Evolutionary conservation across 208 protist genomes (phyloP), one percentile per base, ranked within the genome.

Genomic region (Leishmania braziliensis): DNA sequence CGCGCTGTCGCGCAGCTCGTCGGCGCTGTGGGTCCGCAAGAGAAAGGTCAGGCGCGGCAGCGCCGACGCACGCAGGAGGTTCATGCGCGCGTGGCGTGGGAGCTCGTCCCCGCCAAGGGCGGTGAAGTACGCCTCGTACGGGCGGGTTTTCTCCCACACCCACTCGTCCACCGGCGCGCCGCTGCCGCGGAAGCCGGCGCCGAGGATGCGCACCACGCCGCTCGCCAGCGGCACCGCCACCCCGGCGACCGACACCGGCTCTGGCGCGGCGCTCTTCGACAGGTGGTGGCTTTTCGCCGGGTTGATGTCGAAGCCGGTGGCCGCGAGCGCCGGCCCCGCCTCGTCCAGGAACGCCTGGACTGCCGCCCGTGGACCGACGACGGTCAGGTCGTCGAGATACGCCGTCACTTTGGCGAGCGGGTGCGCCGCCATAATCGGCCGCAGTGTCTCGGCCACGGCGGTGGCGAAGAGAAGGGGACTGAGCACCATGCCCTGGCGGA

Each of bases 401-500:
- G 86, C 86, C 14, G 81, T 65, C 56, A 82, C 54, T 36, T 12
- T 86, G 3, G 71, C 79, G 4, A 53, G 12, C 60, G 56, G 72
- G 60, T 82, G 81, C n/a, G 4, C 20, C 36, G 29, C 68, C 36
- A 77, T 51, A 0, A 83, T 33, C n/a, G 71, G 77, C 23, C 63
- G 71, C 23, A 89, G n/a, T 2, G 76, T 54, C 10, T 53, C 29
- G 14, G 71, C 60, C 62, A 81, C 71, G 46, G 51, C 83, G 62
- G 39, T 76, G 65, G 86, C 78, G 74, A 90, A 87, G 6, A 90
- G 86, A 0, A 90, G 58, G 58, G 86, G 86, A 0, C 79, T 75
- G 3, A 87, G 60, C 20, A 90, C 86, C 86, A 90, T 90, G 0
- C 86, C 86, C 56, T 87, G 82, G 6, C 80, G 79, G 14, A 89